Base-by-base conservation (phyloP, 1,284 basidiomycete genomes). In the Mycosarcoma maydis region DNA sequence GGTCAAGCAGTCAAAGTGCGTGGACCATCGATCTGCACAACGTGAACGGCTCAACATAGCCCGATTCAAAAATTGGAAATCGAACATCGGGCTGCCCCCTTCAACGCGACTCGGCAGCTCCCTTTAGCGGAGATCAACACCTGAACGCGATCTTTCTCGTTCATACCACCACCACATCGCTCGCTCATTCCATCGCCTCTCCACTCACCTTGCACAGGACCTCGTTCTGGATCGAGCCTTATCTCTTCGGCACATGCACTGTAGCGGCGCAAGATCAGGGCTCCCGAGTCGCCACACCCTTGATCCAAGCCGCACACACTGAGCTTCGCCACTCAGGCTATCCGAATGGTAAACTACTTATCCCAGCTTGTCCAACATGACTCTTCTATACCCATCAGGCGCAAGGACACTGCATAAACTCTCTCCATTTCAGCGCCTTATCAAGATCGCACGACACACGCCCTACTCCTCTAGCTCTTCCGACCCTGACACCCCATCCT, bases 371-470 rank as follows among this genome's bases (percentile, higher is more conserved):
- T 17, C 13, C 17, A 44, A 14, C 32, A 69, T 69, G 66, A 51
- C 59, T 20, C 67, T 70, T 8, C 43, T 33, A 16, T 70, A 70
- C 39, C 67, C 67, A 19, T 59, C 67, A 23, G 56, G 56, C 27
- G 67, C 61, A 6, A 52, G 50, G 9, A 49, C 60, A 2, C 34
- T 47, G 16, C 34, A 51, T 23, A 44, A 45, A 19, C 56, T 70
- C 16, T 60, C 67, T 3, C 57, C 60, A 2, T 70, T 57, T 17
- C 67, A 70, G 30, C 60, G 60, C 9, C 16, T 65, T 9, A 44
- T 70, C 52, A 70, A 70, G 39, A 29, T 70, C 20, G 67, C 67
- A 6, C 52, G 67, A n/a, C 67, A 70, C 22, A 65, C 67, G 17
- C 55, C 53, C 3, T 47, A 37, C 11, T 33, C 50, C 2, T 43